These are phyloP conservation scores for Kwoniella dejecticola DNA, from an alignment of 768 basidiomycete genomes.

Conservation along the genomic window DNA sequence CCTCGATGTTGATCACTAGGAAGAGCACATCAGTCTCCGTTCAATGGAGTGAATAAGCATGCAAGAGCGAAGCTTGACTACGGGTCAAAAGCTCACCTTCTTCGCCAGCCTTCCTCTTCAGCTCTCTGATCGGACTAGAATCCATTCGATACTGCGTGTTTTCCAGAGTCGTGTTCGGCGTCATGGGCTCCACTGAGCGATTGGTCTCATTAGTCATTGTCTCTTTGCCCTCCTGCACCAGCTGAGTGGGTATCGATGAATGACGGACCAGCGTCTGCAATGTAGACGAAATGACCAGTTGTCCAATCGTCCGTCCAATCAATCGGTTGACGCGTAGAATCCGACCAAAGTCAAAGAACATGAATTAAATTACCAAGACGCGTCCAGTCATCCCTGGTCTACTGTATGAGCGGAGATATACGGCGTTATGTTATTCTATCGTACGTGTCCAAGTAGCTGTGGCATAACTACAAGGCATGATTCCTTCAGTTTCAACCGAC, in stretches of 20 bases:
- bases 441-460: too few species aligned
- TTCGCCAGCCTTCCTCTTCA: constrained; percentile 26
- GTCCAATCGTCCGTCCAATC: too few species aligned
- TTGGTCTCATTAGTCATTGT: constrained; percentile 1
- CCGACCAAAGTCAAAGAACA: too few species aligned
- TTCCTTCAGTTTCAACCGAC: too few species aligned
- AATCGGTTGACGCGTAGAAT: too few species aligned
- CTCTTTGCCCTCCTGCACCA: neutral
- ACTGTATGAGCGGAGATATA: too few species aligned
- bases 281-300: too few species aligned
- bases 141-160: constrained; percentile 5
- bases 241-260: neutral
- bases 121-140: constrained; percentile 8
- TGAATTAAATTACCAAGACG: too few species aligned
- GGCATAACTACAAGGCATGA: too few species aligned
- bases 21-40: neutral
- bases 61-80: neutral
- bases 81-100: constrained; percentile 6
- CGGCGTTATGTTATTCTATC: too few species aligned
- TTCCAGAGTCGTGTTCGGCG: constrained; percentile 22
- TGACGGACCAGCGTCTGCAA: neutral
- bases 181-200: constrained; percentile 23
- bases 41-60: neutral
- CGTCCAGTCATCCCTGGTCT: too few species aligned
- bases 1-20: constrained; percentile 6